A percentile compares a stretch with the other conserved stretches of the same genome.
These are phyloP conservation scores for Magnaporthales sp. DNA, from an alignment of 2,329 filamentous ascomycete genomes.

Conservation along the genomic window DNA sequence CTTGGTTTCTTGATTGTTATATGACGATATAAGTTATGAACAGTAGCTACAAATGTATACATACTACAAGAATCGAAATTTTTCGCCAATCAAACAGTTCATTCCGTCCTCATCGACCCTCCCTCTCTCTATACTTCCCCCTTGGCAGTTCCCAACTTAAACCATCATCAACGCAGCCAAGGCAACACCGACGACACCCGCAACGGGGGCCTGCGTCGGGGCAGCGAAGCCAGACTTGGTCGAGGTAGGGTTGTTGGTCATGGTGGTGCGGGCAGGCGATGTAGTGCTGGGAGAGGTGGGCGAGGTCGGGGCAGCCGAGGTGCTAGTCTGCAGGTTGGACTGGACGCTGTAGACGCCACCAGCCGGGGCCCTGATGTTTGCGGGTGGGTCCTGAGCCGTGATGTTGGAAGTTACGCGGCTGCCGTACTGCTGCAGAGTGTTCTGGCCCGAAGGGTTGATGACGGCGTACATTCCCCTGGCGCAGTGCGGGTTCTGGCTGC, in stretches of 20 bases:
- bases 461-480: conserved; percentile 35
- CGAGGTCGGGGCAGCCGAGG: not conserved
- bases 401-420: not conserved
- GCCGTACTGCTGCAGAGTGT: conserved; percentile 12
- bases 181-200: not conserved
- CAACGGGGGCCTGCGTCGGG: conserved; percentile 3
- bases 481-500: conserved; percentile 32
- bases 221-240: not conserved
- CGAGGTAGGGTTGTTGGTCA: not conserved
- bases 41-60: not conserved
- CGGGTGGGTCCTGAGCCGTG: not conserved
- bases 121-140: not conserved
- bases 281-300: not conserved
- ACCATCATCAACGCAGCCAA: conserved; percentile 4
- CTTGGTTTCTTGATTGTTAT: not conserved
- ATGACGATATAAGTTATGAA: not conserved
- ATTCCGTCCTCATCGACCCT: not conserved
- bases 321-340: not conserved
- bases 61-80: not conserved
- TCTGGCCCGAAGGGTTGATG: conserved; percentile 25
- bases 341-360: conserved; percentile 2
- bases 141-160: not conserved
- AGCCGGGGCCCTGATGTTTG: not conserved
- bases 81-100: not conserved
- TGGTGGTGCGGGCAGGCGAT: not conserved